Percentiles rank a stretch among this genome's conserved stretches.
phyloP scores from a whole-genome alignment of 2,329 filamentous ascomycete species.

The Aspergillus ibericus region DNA sequence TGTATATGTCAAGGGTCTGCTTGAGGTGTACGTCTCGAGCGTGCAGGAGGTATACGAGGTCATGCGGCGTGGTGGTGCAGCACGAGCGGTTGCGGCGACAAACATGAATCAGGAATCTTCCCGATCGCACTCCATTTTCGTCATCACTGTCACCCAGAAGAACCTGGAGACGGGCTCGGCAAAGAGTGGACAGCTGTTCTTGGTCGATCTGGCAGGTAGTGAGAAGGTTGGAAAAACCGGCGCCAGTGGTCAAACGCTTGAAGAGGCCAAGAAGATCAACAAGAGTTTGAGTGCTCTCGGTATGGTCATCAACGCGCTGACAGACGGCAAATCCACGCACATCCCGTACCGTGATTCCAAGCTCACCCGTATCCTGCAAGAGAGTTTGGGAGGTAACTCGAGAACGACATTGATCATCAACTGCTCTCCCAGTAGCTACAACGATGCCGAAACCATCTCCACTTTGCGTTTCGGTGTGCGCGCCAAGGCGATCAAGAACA shows the following conservation, averaged over 20 bases:
- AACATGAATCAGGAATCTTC: slow-evolving; percentile 99
- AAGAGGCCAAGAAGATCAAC: slow-evolving; percentile 99
- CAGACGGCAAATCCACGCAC: slow-evolving; percentile 94
- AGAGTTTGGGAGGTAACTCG: slow-evolving; percentile 95
- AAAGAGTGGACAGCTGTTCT: slow-evolving; percentile 93
- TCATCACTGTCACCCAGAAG: slow-evolving; percentile 95
- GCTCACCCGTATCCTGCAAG: slow-evolving; percentile 93
- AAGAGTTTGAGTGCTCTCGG: slow-evolving; percentile 97
- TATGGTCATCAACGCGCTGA: slow-evolving; percentile 98
- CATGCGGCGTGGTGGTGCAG: slow-evolving; percentile 86
- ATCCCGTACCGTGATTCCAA: slow-evolving; percentile 98
- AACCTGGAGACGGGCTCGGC: slow-evolving; percentile 94
- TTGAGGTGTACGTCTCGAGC: slow-evolving; percentile 94
- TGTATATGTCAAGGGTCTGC: slow-evolving; percentile 91
- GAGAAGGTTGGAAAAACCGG: slow-evolving; percentile 99
- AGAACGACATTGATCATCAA: slow-evolving; percentile 98
- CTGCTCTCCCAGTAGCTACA: slow-evolving; percentile 98
- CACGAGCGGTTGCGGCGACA: slow-evolving; percentile 88
- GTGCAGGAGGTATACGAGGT: slow-evolving; percentile 96
- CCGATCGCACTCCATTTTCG: slow-evolving; percentile 96
- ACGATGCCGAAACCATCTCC: slow-evolving; percentile 89
- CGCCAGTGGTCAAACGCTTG: slow-evolving; percentile 92
- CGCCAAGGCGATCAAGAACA: slow-evolving; percentile 99
- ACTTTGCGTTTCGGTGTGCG: slow-evolving; percentile 93
- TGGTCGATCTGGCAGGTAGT: slow-evolving; percentile 96